Conservation (phyloP, 805 yeast genomes). For the Helenozyma baotianmanensis region DNA sequence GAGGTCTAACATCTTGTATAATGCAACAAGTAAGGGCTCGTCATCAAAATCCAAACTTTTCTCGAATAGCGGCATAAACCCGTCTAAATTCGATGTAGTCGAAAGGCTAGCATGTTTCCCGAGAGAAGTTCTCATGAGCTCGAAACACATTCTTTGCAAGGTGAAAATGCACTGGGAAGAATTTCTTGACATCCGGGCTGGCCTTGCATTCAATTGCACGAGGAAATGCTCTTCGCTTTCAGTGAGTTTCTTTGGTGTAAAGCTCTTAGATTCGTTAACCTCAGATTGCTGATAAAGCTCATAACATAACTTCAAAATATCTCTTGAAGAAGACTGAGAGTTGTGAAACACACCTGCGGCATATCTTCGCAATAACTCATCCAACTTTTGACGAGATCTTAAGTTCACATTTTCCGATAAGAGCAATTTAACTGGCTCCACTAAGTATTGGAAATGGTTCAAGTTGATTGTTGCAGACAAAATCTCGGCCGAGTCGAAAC, state of each 20-base stretch:
- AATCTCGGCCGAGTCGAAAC: conserved; percentile 82
- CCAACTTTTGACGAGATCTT: conserved; percentile 69
- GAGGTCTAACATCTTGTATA: conserved; percentile 58
- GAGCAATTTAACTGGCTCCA: conserved; percentile 64
- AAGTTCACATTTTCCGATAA: conserved; percentile 60
- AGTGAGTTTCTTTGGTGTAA: conserved; percentile 25
- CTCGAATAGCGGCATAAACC: conserved; percentile 71
- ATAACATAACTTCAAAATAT: conserved; percentile 65
- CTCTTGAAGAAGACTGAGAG: conserved; percentile 49
- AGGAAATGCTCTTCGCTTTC: conserved; percentile 61
- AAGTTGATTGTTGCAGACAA: conserved; percentile 62
- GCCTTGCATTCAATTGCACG: conserved; percentile 65
- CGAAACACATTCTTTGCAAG: conserved; percentile 72
- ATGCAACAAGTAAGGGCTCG: conserved; percentile 71
- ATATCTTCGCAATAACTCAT: conserved; percentile 71
- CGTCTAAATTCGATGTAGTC: conserved; percentile 56
- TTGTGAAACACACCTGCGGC: conserved; percentile 78
- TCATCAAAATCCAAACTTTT: conserved; percentile 57
- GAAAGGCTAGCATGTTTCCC: conserved; percentile 57
- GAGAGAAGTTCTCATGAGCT: conserved; percentile 67
- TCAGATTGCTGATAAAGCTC: conserved; percentile 61
- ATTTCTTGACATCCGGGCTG: conserved; percentile 49
- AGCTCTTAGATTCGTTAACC: no score
- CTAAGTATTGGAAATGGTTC: conserved; percentile 48
- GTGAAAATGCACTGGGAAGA: conserved; percentile 53